These are phyloP conservation scores for Hyphodiscus hymeniophilus DNA, from an alignment of 495 filamentous ascomycete genomes.

Conservation along the genomic window DNA sequence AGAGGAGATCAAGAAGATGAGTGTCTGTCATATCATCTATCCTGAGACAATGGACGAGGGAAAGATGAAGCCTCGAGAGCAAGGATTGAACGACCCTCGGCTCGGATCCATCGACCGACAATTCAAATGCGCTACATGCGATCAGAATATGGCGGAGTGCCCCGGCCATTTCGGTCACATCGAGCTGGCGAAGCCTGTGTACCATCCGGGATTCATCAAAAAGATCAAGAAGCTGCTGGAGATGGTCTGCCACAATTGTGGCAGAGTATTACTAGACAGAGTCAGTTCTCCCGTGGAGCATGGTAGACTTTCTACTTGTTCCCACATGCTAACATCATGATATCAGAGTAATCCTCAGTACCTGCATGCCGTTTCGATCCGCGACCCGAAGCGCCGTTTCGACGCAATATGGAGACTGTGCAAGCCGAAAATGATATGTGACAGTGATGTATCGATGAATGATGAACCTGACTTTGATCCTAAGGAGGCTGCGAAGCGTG, in stretches of 20 bases:
- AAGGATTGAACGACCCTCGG: slow-evolving; percentile 86
- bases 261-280: slow-evolving; percentile 87
- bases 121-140: slow-evolving; percentile 89
- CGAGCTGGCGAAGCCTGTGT: slow-evolving; percentile 90
- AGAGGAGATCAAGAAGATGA: slow-evolving; percentile 97
- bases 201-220: slow-evolving; percentile 90
- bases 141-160: slow-evolving; percentile 88
- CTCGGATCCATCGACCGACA: slow-evolving; percentile 92
- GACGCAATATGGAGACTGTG: slow-evolving; percentile 80
- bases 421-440: slow-evolving; percentile 77
- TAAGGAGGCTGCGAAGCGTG: slow-evolving; percentile 35
- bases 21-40: slow-evolving; percentile 84
- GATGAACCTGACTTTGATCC: slow-evolving; percentile 50
- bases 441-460: slow-evolving; percentile 55
- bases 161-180: slow-evolving; percentile 98
- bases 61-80: slow-evolving; percentile 73
- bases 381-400: slow-evolving; percentile 91
- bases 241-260: slow-evolving; percentile 96
- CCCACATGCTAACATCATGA: slow-evolving; percentile 54
- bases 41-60: slow-evolving; percentile 99
- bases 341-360: slow-evolving; percentile 76
- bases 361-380: slow-evolving; percentile 64
- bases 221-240: slow-evolving; percentile 98
- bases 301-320: slow-evolving; percentile 37
- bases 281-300: slow-evolving; percentile 56